Evolutionary conservation across 2,329 filamentous ascomycete species (phyloP).

Genomic region (Penicillium fuscoglaucum): DNA sequence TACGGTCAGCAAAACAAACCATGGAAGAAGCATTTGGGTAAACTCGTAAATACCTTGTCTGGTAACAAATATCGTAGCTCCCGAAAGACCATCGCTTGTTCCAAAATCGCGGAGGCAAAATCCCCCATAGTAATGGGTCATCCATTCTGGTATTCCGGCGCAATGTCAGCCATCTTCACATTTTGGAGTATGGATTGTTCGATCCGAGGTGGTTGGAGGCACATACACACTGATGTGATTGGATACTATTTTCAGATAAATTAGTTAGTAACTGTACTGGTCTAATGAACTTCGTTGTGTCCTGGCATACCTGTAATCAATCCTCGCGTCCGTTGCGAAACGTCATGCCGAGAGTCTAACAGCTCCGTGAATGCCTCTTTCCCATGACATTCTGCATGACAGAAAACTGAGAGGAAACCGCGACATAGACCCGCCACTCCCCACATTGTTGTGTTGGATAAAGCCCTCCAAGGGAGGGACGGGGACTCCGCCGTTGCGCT

Average conservation of each 20-base stretch:
- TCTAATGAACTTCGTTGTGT: neutral
- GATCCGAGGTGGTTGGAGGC: constrained; percentile 30
- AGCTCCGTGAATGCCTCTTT: constrained; percentile 72
- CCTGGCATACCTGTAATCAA: constrained; percentile 71
- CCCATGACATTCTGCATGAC: constrained; percentile 73
- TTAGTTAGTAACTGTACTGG: constrained; percentile 7
- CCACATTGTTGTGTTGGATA: constrained; percentile 74
- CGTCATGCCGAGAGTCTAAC: constrained; percentile 70
- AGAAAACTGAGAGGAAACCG: constrained; percentile 72
- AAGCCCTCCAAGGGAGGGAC: constrained; percentile 62
- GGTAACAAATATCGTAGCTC: constrained; percentile 94
- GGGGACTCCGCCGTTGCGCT: constrained; percentile 46
- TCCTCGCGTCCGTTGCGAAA: constrained; percentile 67
- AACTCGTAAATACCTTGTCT: constrained; percentile 64
- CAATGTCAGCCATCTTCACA: constrained; percentile 30
- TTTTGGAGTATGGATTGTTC: constrained; percentile 19
- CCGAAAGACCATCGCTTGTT: constrained; percentile 88
- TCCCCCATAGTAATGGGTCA: constrained; percentile 92
- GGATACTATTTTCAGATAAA: constrained; percentile 60
- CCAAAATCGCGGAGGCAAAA: constrained; percentile 71
- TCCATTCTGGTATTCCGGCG: constrained; percentile 65
- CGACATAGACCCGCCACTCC: constrained; percentile 69
- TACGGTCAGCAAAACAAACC: constrained; percentile 3
- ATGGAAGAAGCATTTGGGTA: neutral
- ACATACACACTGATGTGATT: constrained; percentile 89